A percentile compares a stretch with the other conserved stretches of the same genome.
phyloP scores from a whole-genome alignment of 305 asterid species.

The Rubia balearica region DNA sequence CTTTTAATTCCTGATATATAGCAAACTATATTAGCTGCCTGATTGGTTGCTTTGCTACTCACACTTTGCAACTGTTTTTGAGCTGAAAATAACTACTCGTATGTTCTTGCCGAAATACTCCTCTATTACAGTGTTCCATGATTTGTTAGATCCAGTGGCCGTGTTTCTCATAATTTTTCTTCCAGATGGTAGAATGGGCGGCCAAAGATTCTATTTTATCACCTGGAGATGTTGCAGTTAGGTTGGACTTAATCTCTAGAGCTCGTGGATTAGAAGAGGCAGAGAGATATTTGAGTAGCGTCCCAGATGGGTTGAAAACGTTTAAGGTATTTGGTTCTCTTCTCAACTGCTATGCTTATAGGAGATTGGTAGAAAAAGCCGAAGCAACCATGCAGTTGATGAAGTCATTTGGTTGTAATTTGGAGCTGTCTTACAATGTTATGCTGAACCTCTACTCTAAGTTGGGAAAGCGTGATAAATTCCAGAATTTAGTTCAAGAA shows the following conservation, averaged over 20 bases:
- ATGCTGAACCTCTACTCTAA: conserved; percentile 32
- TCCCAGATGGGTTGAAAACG: conserved; percentile 14
- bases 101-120: neutral
- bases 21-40: neutral
- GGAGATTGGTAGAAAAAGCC: conserved; percentile 29
- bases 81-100: neutral
- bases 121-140: neutral
- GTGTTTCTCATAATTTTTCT: conserved; percentile 1
- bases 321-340: conserved; percentile 28
- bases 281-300: conserved; percentile 28
- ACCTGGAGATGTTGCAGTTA: conserved; percentile 24
- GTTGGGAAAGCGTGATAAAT: conserved; percentile 23
- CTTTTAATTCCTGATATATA: neutral
- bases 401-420: neutral
- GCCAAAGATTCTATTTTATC: conserved; percentile 13
- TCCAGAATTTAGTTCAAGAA: conserved; percentile 21
- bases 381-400: conserved; percentile 28
- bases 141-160: neutral
- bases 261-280: conserved; percentile 23
- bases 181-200: conserved; percentile 37
- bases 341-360: conserved; percentile 30
- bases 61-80: neutral
- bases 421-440: conserved; percentile 18
- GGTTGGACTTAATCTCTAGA: conserved; percentile 27
- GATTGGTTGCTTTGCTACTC: neutral